A percentile compares a stretch with the other conserved stretches of the same genome.
Conservation (phyloP, 73 alveolate species). For the Tetrahymena elliotti region DNA sequence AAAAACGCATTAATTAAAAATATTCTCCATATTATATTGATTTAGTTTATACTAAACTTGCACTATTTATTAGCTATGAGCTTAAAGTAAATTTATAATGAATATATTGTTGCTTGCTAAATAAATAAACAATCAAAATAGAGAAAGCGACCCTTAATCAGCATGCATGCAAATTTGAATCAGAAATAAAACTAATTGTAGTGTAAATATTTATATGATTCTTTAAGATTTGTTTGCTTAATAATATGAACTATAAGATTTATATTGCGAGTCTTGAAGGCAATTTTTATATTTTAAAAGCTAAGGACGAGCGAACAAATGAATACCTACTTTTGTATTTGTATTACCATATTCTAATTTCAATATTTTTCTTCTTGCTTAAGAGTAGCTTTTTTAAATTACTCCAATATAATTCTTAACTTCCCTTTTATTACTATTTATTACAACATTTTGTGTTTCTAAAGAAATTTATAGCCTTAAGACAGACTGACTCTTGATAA, state of each 20-base stretch:
- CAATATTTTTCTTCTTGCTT: not conserved
- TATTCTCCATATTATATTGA: not conserved
- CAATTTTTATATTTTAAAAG: not conserved
- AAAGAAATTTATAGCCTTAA: not conserved
- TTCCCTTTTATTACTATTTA: not conserved
- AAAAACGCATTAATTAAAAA: not conserved
- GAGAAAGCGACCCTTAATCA: not conserved
- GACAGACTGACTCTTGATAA: too few species aligned
- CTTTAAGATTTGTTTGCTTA: not conserved
- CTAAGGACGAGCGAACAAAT: too few species aligned
- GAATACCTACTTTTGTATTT: not conserved
- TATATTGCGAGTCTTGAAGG: not conserved
- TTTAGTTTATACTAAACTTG: not conserved
- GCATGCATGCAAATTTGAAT: not conserved
- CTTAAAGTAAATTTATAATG: not conserved
- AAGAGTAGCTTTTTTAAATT: not conserved
- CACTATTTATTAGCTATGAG: too few species aligned
- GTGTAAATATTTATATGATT: not conserved
- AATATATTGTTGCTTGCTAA: not conserved
- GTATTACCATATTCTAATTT: not conserved
- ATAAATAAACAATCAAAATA: too few species aligned
- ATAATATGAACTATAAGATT: too few species aligned
- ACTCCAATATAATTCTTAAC: not conserved
- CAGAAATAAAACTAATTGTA: not conserved
- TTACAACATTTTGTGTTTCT: not conserved